These are phyloP conservation scores for Mentha longifolia DNA, from an alignment of 257 asterid genomes.

Conservation along the genomic window DNA sequence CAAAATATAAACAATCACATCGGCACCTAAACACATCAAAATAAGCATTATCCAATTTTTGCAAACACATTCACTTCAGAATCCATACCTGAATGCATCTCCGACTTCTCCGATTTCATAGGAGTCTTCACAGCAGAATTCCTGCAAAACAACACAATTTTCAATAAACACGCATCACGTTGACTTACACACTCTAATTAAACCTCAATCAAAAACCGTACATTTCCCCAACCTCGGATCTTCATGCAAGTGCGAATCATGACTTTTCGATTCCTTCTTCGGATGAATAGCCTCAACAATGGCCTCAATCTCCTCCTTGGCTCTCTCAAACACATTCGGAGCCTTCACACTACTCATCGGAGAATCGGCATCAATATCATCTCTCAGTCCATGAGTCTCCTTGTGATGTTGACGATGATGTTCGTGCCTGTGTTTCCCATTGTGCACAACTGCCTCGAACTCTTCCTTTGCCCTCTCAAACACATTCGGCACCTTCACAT, in stretches of 20 bases:
- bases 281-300: slow-evolving; percentile 63
- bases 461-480: slow-evolving; percentile 56
- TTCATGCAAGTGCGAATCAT: slow-evolving; percentile 15
- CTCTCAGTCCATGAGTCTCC: slow-evolving; percentile 76
- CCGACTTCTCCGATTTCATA: slow-evolving; percentile 36
- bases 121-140: slow-evolving; percentile 34
- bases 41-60: background rate
- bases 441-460: slow-evolving; percentile 45
- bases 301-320: slow-evolving; percentile 83
- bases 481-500: slow-evolving; percentile 46
- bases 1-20: background rate
- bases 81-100: slow-evolving; percentile 36
- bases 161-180: slow-evolving; percentile 9
- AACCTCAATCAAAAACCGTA: background rate
- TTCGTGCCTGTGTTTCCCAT: slow-evolving; percentile 37
- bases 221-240: slow-evolving; percentile 42
- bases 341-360: slow-evolving; percentile 64
- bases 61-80: slow-evolving; percentile 21
- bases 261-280: slow-evolving; percentile 46
- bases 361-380: slow-evolving; percentile 61
- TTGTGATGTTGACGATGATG: slow-evolving; percentile 34
- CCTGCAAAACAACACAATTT: slow-evolving; percentile 44
- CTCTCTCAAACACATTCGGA: slow-evolving; percentile 78
- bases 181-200: background rate
- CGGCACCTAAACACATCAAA: slow-evolving; percentile 10